Evolutionary conservation across 78 protist species (phyloP).

Genomic region (Dictyostelium intermedium): DNA sequence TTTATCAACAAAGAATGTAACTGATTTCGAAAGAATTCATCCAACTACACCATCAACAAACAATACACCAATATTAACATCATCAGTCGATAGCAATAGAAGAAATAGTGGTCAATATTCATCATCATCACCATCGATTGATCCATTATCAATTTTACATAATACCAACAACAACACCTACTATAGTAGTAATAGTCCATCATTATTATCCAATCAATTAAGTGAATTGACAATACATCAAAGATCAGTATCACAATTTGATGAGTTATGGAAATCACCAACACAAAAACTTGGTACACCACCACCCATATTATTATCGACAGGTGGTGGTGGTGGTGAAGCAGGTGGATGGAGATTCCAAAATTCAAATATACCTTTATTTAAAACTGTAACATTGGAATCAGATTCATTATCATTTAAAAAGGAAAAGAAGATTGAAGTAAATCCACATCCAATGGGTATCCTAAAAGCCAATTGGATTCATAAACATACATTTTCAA

Average conservation of each 20-base stretch:
- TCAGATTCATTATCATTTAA: slow-evolving; percentile 19
- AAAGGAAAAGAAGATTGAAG: slow-evolving; percentile 41
- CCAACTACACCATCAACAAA: slow-evolving; percentile 32
- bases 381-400: slow-evolving; percentile 21
- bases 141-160: background rate
- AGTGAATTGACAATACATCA: background rate
- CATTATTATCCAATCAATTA: background rate
- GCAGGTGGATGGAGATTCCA: slow-evolving; percentile 49
- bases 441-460: slow-evolving; percentile 35
- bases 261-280: background rate
- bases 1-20: background rate
- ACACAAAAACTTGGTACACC: background rate
- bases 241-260: background rate
- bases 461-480: slow-evolving; percentile 70
- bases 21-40: slow-evolving; percentile 45
- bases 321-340: background rate
- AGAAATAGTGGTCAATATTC: background rate
- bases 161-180: background rate
- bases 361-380: background rate
- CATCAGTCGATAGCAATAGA: background rate
- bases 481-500: slow-evolving; percentile 48
- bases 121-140: slow-evolving; percentile 5
- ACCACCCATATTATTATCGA: background rate
- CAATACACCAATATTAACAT: background rate
- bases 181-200: background rate